phyloP scores from a whole-genome alignment of 176 grass and related monocot species.

The Carex cristatella region DNA sequence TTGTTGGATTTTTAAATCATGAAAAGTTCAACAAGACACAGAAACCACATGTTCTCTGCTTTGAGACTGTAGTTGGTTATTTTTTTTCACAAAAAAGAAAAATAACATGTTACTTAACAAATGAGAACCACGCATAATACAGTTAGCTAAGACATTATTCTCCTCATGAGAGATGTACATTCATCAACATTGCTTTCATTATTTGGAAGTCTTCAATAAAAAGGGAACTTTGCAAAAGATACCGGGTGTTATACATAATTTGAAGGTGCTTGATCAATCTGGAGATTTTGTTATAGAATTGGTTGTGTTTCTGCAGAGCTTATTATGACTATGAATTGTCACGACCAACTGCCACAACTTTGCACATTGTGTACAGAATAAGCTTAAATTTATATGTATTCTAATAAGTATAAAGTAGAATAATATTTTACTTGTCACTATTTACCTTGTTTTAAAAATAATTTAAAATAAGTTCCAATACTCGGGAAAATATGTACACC shows the following conservation, averaged over 20 bases:
- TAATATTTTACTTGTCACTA: not conserved
- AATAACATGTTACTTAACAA: not conserved
- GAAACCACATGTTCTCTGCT: not conserved
- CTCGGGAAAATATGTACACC: not conserved
- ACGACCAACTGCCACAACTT: not conserved
- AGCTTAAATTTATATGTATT: not conserved
- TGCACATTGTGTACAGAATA: not conserved
- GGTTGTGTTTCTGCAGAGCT: not conserved
- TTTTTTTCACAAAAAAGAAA: not conserved
- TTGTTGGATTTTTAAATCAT: not conserved
- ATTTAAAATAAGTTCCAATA: not conserved
- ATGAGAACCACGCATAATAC: not conserved
- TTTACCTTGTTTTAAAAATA: not conserved
- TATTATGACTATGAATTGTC: not conserved
- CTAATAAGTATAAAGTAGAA: not conserved
- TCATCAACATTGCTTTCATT: not conserved
- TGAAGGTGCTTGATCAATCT: too few species aligned
- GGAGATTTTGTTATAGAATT: not conserved
- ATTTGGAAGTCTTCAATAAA: not conserved
- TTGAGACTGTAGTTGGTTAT: not conserved
- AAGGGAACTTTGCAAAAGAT: too few species aligned
- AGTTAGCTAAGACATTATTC: too few species aligned
- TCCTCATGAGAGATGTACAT: not conserved
- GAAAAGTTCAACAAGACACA: not conserved
- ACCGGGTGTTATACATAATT: too few species aligned